phyloP scores from a whole-genome alignment of 2,329 filamentous ascomycete species.

The Ceratocystis cubensis region DNA sequence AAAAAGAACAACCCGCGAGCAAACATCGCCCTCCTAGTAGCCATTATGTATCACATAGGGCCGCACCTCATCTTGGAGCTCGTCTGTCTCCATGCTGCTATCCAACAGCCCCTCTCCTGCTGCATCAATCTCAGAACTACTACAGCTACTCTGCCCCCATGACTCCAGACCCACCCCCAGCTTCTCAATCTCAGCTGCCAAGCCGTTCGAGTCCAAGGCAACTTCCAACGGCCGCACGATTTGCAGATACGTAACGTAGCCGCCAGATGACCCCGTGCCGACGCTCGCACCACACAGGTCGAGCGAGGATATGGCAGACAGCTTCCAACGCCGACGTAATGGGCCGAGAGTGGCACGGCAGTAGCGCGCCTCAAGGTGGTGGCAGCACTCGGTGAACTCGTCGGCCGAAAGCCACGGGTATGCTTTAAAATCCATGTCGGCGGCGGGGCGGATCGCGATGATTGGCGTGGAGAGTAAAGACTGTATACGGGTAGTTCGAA shows the following conservation, averaged over 20 bases:
- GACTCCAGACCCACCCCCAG: constrained; percentile 32
- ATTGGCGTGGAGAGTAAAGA: neutral
- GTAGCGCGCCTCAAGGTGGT: constrained; percentile 47
- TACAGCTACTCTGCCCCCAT: constrained; percentile 6
- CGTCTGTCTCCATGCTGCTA: constrained; percentile 37
- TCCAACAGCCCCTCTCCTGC: constrained; percentile 28
- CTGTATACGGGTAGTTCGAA: neutral
- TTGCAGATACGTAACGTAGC: constrained; percentile 42
- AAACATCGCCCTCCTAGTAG: neutral
- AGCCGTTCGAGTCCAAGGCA: constrained; percentile 33
- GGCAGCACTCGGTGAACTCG: constrained; percentile 55
- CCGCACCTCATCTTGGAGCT: constrained; percentile 40
- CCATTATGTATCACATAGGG: neutral
- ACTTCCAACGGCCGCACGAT: constrained; percentile 42
- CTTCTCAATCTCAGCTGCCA: constrained; percentile 35
- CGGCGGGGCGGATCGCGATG: neutral
- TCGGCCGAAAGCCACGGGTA: constrained; percentile 50
- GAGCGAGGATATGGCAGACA: constrained; percentile 41
- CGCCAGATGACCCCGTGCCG: constrained; percentile 24
- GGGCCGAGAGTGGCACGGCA: constrained; percentile 45
- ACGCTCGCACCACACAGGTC: constrained; percentile 33
- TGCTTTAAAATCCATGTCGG: constrained; percentile 33
- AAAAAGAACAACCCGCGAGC: neutral
- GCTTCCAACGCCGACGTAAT: constrained; percentile 42
- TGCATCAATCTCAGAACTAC: constrained; percentile 20